Conservation (phyloP, 495 filamentous ascomycete species). For the Podospora comata region DNA sequence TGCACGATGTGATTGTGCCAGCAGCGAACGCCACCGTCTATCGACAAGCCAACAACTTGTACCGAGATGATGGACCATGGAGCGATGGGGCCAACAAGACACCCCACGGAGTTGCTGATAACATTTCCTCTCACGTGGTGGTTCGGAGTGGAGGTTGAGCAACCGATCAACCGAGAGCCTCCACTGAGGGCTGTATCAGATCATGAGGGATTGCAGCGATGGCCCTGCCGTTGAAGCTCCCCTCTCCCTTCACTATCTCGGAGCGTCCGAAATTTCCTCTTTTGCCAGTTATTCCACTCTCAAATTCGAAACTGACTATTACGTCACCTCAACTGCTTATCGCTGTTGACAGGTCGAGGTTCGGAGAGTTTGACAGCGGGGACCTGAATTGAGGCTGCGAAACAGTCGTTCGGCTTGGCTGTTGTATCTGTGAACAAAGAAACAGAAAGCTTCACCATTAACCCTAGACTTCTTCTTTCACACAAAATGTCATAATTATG, state of each 20-base stretch:
- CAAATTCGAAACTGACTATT: background rate
- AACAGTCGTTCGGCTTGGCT: conserved; percentile 3
- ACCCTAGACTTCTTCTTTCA: background rate
- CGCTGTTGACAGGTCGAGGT: background rate
- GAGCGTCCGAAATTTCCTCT: background rate
- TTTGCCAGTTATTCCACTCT: background rate
- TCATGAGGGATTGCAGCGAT: background rate
- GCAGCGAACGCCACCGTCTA: background rate
- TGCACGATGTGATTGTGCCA: background rate
- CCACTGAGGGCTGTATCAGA: background rate
- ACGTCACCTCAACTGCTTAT: background rate
- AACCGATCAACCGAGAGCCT: background rate
- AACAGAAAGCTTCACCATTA: background rate
- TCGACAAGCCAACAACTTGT: background rate
- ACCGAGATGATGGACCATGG: background rate
- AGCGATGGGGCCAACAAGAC: background rate
- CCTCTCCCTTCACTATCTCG: background rate
- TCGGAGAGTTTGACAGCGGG: background rate
- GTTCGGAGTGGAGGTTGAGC: background rate
- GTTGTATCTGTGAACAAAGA: background rate
- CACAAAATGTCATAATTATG: background rate
- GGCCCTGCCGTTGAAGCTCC: background rate
- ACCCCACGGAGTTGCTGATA: background rate
- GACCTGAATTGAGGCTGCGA: background rate
- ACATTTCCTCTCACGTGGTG: background rate